Evolutionary conservation across 306 rosid genomes (phyloP).

Genomic region (Bauhinia variegata): DNA sequence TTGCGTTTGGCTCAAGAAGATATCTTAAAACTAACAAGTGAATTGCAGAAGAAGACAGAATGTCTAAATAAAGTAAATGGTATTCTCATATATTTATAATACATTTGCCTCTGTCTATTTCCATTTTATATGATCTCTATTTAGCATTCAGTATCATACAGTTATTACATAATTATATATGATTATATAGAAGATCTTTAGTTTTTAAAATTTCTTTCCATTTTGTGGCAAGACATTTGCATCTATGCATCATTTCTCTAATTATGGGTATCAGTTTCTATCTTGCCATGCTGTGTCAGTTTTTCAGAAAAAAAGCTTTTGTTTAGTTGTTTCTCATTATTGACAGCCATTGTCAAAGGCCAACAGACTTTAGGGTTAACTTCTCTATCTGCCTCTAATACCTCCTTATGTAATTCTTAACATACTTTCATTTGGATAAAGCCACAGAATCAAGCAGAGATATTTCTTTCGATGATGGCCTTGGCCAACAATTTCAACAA

Average conservation of each 20-base stretch:
- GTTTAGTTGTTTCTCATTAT: background rate
- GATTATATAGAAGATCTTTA: slow-evolving; percentile 9
- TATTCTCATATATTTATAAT: slow-evolving; percentile 37
- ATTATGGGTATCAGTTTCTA: slow-evolving; percentile 10
- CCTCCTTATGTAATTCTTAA: slow-evolving; percentile 8
- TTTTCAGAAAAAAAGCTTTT: background rate
- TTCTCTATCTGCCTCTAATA: background rate
- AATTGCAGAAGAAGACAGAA: slow-evolving; percentile 70
- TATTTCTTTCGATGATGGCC: slow-evolving; percentile 50
- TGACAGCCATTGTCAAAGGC: slow-evolving; percentile 11
- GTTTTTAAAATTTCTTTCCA: slow-evolving; percentile 8
- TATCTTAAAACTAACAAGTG: slow-evolving; percentile 62
- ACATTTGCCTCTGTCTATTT: slow-evolving; percentile 19
- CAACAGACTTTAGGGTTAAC: background rate
- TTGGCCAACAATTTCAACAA: slow-evolving; percentile 53
- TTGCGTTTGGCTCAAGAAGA: slow-evolving; percentile 94
- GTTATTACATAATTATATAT: slow-evolving; percentile 19
- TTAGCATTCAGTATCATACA: slow-evolving; percentile 15
- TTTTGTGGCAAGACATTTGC: background rate
- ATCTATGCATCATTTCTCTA: background rate
- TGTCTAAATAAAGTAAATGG: slow-evolving; percentile 51
- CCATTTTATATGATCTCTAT: slow-evolving; percentile 21
- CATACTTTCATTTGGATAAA: slow-evolving; percentile 34
- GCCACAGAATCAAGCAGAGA: slow-evolving; percentile 51
- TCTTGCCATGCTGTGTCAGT: background rate